phyloP scores from a whole-genome alignment of 2,329 filamentous ascomycete genomes.

The Phialophora verrucosa region DNA sequence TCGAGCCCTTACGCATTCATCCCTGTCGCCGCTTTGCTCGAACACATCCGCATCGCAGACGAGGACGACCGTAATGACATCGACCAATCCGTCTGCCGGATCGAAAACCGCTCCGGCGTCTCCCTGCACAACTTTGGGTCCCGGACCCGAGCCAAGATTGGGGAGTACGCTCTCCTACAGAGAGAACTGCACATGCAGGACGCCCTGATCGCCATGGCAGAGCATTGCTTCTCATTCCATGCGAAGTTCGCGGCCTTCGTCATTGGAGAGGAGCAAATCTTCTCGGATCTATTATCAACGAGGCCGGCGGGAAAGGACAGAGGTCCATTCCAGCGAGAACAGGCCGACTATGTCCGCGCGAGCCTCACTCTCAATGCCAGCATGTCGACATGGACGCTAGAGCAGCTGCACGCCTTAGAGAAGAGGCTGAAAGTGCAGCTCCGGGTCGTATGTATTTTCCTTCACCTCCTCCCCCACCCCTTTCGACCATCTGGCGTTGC shows the following conservation, averaged over 20 bases:
- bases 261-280: background rate
- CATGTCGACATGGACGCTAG: constrained; percentile 16
- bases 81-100: constrained; percentile 14
- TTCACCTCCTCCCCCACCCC: background rate
- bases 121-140: constrained; percentile 20
- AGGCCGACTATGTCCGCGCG: constrained; percentile 11
- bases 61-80: constrained; percentile 15
- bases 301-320: background rate
- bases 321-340: background rate
- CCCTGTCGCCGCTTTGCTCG: constrained; percentile 1
- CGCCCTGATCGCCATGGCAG: constrained; percentile 16
- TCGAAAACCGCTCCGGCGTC: constrained; percentile 16
- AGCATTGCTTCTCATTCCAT: constrained; percentile 18
- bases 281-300: background rate
- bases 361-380: constrained; percentile 8
- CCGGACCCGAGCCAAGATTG: constrained; percentile 13
- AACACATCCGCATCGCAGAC: constrained; percentile 7
- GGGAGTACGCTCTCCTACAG: constrained; percentile 16
- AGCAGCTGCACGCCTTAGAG: constrained; percentile 9
- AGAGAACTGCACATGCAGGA: constrained; percentile 21
- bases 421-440: constrained; percentile 20
- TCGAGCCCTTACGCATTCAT: background rate
- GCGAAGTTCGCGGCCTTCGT: background rate
- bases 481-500: too few relatives aligned
- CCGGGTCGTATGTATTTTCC: constrained; percentile 9